These are phyloP conservation scores for Tetragonia tetragonoides DNA, from an alignment of 148 eudicot genomes.

Conservation along the genomic window DNA sequence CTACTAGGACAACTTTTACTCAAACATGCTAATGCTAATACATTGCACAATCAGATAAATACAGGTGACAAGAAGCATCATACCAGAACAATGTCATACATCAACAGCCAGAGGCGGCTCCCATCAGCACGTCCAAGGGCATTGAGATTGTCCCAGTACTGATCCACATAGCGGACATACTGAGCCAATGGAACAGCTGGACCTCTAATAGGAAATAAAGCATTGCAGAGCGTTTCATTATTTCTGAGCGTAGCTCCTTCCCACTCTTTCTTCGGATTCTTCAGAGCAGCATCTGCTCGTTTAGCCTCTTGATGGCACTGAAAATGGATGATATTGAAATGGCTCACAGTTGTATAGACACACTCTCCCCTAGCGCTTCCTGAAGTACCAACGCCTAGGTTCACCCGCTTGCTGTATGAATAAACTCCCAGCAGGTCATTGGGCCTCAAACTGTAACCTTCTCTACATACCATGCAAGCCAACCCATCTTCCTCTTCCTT, in stretches of 20 bases:
- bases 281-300: conserved; percentile 92
- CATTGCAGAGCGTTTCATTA: conserved; percentile 94
- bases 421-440: conserved; percentile 83
- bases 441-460: conserved; percentile 89
- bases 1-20: neutral
- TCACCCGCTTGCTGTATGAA: conserved; percentile 92
- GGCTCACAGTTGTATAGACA: conserved; percentile 97
- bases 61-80: conserved; percentile 14
- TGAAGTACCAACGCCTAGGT: conserved; percentile 79
- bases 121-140: conserved; percentile 98
- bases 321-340: conserved; percentile 94
- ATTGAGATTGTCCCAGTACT: conserved; percentile 94
- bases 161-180: conserved; percentile 79
- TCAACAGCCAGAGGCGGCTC: conserved; percentile 82
- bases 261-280: conserved; percentile 94
- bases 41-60: conserved; percentile 6
- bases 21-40: neutral
- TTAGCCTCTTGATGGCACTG: conserved; percentile 99
- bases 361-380: conserved; percentile 87
- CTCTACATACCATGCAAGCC: conserved; percentile 99
- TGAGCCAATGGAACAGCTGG: conserved; percentile 90
- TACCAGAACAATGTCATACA: conserved; percentile 98
- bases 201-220: conserved; percentile 84
- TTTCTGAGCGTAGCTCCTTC: conserved; percentile 97
- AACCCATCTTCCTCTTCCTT: conserved; percentile 97